Percentiles rank a stretch among this genome's conserved stretches.
Evolutionary conservation across 2,329 filamentous ascomycete genomes (phyloP).

Genomic region (Epichloe coenophiala): DNA sequence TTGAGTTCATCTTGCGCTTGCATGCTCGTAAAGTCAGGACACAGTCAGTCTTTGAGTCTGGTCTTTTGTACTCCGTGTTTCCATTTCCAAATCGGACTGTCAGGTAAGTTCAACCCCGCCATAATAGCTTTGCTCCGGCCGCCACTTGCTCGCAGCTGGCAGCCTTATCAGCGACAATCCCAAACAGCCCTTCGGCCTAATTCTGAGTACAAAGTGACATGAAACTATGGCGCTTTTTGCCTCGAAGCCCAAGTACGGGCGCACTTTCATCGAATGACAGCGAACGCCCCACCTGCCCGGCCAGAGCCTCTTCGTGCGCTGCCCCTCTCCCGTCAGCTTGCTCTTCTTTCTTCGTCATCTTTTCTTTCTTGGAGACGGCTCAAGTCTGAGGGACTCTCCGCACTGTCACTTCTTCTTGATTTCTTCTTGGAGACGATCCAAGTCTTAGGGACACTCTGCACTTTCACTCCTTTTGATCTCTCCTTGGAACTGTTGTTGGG

Average conservation of each 20-base stretch:
- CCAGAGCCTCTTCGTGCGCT: not conserved
- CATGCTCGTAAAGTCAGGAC: too few species aligned
- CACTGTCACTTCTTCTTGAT: not conserved
- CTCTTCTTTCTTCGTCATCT: not conserved
- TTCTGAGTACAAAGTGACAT: not conserved
- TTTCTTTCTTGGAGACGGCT: not conserved
- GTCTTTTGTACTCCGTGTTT: not conserved
- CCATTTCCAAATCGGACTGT: not conserved
- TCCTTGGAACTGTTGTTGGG: not conserved
- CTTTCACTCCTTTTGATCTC: too few species aligned
- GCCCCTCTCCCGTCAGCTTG: constrained; percentile 2
- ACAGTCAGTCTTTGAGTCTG: too few species aligned
- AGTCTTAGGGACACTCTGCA: too few species aligned
- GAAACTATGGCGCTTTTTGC: not conserved
- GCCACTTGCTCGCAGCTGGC: not conserved
- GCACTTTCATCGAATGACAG: not conserved
- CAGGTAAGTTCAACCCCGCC: not conserved
- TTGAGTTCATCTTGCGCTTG: too few species aligned
- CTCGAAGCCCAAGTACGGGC: not conserved
- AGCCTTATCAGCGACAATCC: not conserved
- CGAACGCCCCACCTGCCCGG: constrained; percentile 1
- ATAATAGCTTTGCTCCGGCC: constrained; percentile 1
- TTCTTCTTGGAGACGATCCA: too few species aligned
- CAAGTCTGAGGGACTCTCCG: not conserved
- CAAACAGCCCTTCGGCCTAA: not conserved